Conservation (phyloP, 306 rosid genomes). For the Gynostemma pentaphyllum region DNA sequence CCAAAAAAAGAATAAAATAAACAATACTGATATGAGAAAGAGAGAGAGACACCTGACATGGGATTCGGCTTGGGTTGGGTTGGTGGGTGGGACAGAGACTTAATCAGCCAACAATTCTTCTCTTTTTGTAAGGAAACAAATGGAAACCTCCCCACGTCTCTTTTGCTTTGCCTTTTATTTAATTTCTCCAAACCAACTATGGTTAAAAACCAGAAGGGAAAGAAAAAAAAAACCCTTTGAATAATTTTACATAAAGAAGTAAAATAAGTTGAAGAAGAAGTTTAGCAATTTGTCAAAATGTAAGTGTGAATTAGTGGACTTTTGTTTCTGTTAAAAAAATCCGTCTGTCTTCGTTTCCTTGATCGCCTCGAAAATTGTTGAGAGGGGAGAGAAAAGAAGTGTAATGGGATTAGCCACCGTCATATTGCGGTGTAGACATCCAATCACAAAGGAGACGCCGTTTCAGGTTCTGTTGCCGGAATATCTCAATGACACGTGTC, state of each 20-base stretch:
- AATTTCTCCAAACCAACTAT: too few species aligned
- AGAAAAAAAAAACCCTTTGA: slow-evolving; percentile 6
- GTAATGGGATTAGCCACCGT: slow-evolving; percentile 31
- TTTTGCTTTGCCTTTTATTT: too few species aligned
- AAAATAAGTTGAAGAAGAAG: background rate
- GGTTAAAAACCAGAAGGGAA: background rate
- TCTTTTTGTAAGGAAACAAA: too few species aligned
- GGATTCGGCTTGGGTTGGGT: too few species aligned
- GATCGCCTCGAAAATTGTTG: slow-evolving; percentile 30
- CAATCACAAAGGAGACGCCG: slow-evolving; percentile 36
- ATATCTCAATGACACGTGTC: slow-evolving; percentile 63
- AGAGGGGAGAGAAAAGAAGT: slow-evolving; percentile 4
- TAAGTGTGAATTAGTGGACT: background rate
- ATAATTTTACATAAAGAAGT: background rate
- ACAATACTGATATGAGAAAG: too few species aligned
- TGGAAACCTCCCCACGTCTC: slow-evolving; percentile 60
- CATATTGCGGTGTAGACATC: slow-evolving; percentile 33
- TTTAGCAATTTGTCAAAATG: background rate
- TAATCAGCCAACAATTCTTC: too few species aligned
- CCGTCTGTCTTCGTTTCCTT: too few species aligned
- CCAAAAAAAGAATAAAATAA: background rate
- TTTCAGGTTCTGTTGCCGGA: slow-evolving; percentile 35
- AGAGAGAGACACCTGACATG: background rate
- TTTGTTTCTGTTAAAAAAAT: background rate
- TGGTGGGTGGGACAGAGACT: too few species aligned